A percentile compares a stretch with the other conserved stretches of the same genome.
Conservation (phyloP, 345 rosid genomes). For the Citrus australasica region DNA sequence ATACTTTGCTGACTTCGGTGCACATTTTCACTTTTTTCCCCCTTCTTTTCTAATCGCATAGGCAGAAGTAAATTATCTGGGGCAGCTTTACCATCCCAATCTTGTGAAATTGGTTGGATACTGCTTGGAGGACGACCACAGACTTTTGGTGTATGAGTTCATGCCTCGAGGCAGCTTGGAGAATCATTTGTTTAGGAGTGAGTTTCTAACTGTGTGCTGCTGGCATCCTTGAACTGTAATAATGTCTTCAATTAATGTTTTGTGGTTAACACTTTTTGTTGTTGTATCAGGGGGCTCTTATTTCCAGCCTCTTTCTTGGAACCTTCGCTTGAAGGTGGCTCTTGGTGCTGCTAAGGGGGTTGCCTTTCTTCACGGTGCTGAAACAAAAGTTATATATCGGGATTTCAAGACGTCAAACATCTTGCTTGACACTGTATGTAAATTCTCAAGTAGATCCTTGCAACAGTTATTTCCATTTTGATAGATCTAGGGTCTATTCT, state of each 20-base stretch:
- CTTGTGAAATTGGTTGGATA: slow-evolving; percentile 72
- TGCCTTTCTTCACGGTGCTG: slow-evolving; percentile 66
- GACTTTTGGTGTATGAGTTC: slow-evolving; percentile 67
- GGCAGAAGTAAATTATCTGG: slow-evolving; percentile 75
- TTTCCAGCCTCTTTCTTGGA: slow-evolving; percentile 81
- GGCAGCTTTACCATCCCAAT: slow-evolving; percentile 60
- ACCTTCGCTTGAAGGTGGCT: slow-evolving; percentile 65
- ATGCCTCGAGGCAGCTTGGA: slow-evolving; percentile 83
- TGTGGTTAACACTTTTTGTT: not conserved
- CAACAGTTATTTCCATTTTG: not conserved
- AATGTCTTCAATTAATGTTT: not conserved
- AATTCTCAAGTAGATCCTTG: slow-evolving; percentile 1
- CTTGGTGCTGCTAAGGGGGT: slow-evolving; percentile 79
- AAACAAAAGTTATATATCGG: slow-evolving; percentile 62
- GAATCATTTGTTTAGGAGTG: slow-evolving; percentile 69
- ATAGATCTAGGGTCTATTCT: not conserved
- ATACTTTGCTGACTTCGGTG: not conserved
- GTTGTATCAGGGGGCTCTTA: slow-evolving; percentile 62
- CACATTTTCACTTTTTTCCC: slow-evolving; percentile 2
- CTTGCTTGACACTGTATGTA: slow-evolving; percentile 61
- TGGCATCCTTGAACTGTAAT: not conserved
- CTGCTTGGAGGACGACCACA: slow-evolving; percentile 77
- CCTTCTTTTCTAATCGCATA: slow-evolving; percentile 16
- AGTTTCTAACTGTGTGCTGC: slow-evolving; percentile 21
- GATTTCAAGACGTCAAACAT: slow-evolving; percentile 73